Evolutionary conservation across 2,329 filamentous ascomycete genomes (phyloP), one percentile per base, ranked within the genome.

Genomic region (Calonectria naviculata): DNA sequence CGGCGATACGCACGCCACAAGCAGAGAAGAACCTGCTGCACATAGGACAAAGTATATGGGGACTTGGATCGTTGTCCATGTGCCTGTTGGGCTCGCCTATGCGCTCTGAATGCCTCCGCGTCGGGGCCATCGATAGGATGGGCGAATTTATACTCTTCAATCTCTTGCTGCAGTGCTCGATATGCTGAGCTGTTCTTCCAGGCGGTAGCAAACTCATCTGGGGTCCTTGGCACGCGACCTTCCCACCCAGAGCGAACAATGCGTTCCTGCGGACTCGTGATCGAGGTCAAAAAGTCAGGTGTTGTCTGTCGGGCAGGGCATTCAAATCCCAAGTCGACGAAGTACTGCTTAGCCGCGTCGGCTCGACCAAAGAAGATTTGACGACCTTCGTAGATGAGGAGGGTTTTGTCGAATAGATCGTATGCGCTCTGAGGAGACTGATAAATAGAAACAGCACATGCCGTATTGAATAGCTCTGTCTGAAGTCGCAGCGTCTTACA

Each of bases 11-110:
- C 95, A 79, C 95, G 93, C 86, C 91, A 91, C 62, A 97, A 85
- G 81, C 95, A 98, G 15, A 98, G 90, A 70, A 88, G 81, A 73
- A 97, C 83, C 82, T 98, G 95, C 81, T 95, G 91, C 4, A 73
- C 62, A 75, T 93, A 94, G 0, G 94, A 96, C 41, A 98, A 85
- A 0, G 94, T 97, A 82, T 93, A 98, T 0, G 95, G 95, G 1
- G 94, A 97, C 80, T 90, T 90, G 54, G 88, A 82, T 4, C 94
- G 92, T 79, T 89, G 87, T 29, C 83, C 79, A 78, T 86, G 88
- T 72, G 90, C 88, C 79, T 91, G 89, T 80, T 90, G 87, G 17
- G 84, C 84, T 61, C 84, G 83, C 81, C 84, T 87, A 66, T 85
- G 86, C 19, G 84, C 85, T 71, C 89, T 88, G 85, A 91, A 91